Conservation (phyloP, 2,329 filamentous ascomycete genomes). For the Cladosporium sp. region DNA sequence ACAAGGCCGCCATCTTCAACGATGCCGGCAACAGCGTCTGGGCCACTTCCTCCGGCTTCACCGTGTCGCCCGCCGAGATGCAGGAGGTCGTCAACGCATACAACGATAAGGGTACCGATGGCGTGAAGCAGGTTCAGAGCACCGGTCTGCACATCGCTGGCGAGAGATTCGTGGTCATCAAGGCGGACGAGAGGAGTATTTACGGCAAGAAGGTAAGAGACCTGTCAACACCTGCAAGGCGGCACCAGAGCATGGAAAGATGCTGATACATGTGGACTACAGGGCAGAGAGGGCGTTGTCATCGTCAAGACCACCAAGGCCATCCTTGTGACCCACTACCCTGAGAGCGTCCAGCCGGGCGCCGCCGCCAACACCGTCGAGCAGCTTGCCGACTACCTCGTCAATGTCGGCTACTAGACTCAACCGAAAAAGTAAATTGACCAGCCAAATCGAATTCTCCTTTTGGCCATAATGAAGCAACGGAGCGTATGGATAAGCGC, state of each 20-base stretch:
- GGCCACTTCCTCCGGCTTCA: constrained; percentile 65
- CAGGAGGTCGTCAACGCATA: constrained; percentile 45
- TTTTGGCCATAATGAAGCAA: too few species aligned
- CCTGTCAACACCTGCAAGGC: background rate
- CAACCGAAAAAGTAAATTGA: background rate
- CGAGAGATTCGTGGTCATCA: constrained; percentile 71
- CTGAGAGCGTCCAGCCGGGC: constrained; percentile 64
- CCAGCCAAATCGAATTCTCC: too few species aligned
- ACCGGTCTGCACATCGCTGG: constrained; percentile 71
- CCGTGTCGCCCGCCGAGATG: constrained; percentile 59
- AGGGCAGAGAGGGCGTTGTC: constrained; percentile 75
- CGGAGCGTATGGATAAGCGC: too few species aligned
- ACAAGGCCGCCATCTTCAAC: constrained; percentile 81
- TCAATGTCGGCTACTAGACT: constrained; percentile 63
- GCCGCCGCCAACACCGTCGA: constrained; percentile 74
- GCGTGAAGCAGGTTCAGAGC: constrained; percentile 59
- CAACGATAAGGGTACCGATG: constrained; percentile 48
- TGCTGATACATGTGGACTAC: background rate
- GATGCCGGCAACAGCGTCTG: constrained; percentile 72
- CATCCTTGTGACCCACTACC: constrained; percentile 83
- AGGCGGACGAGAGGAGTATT: constrained; percentile 68
- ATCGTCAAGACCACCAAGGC: constrained; percentile 84
- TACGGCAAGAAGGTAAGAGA: constrained; percentile 72
- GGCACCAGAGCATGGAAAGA: background rate
- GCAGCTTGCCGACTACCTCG: constrained; percentile 80